Conservation (phyloP, 176 grass and related monocot species). For the Bonia amplexicaulis region DNA sequence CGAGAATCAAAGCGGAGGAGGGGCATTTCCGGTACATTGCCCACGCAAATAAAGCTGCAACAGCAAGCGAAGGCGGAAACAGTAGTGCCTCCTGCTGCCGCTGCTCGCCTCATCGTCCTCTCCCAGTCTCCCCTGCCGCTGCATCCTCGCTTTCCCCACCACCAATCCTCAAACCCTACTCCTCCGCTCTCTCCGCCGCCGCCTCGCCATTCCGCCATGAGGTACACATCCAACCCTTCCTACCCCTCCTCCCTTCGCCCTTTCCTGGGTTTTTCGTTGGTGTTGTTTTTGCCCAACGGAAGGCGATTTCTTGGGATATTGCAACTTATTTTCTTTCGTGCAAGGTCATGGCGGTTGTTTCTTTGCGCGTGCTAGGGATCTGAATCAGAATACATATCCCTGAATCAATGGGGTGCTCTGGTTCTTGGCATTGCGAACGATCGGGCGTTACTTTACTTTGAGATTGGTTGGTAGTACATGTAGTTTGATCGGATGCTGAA, state of each 20-base stretch:
- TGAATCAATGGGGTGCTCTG: neutral
- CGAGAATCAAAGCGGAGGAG: neutral
- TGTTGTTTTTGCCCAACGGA: neutral
- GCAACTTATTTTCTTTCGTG: neutral
- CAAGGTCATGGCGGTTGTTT: neutral
- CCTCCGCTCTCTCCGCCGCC: neutral
- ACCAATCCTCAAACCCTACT: conserved; percentile 23
- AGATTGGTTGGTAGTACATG: neutral
- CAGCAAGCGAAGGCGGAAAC: neutral
- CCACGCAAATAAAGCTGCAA: neutral
- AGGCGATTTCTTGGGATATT: neutral
- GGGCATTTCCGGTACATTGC: neutral
- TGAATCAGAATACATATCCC: neutral
- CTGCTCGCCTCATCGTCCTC: conserved; percentile 1
- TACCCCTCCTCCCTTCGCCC: neutral
- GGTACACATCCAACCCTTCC: conserved; percentile 1
- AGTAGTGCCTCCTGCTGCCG: neutral
- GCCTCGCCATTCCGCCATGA: conserved; percentile 14
- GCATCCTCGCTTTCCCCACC: conserved; percentile 12
- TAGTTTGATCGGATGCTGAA: neutral
- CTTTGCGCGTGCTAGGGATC: neutral
- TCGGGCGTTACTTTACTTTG: neutral
- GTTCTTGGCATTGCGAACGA: neutral
- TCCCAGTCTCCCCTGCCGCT: neutral
- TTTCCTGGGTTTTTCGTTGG: neutral